Evolutionary conservation across 106 monocot genomes (phyloP), one percentile per base, ranked within the genome.

Genomic region (Dendrobium officinale): DNA sequence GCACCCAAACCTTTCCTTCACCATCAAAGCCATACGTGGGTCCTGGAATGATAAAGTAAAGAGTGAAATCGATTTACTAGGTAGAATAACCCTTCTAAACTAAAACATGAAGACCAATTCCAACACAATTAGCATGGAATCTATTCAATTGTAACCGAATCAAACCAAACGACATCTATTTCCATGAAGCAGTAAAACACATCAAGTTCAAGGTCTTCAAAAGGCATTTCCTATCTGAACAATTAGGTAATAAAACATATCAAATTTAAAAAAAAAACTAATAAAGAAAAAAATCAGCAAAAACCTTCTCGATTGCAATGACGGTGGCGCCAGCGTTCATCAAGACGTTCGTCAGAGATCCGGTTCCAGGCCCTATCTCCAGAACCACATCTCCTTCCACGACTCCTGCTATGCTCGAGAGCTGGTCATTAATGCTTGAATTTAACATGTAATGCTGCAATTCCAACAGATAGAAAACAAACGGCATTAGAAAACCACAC

Each of bases 331-430:
- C 51, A 51, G 92, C 95, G 51, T 88, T 77, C 4, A 98, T 78
- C 29, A 95, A 86, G 45, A 88, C 83, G 51, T 84, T 92, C 7
- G 98, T 98, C 80, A 98, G 85, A 4, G 98, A 95, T 4, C 94
- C 98, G 6, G 95, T 98, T 16, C 95, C 95, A 18, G 95, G 98
- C 16, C 98, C 98, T 6, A 98, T 92, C 88, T 98, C 98, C 59
- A 95, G 88, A 64, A 98, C 89, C 61, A 98, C 86, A 42, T 95
- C 91, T 44, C 95, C 98, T 10, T 92, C 91, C 48, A 78, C 80
- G 20, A 98, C 84, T 7, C 83, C 83, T 8, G 94, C 94, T 43
- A 82, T 84, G 41, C 26, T 42, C 4, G 83, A 56, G 41, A 98
- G 88, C 74, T 82, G 84, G 29, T 95, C 91, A 42, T 98, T 98